Conservation (phyloP, 2,329 filamentous ascomycete genomes). For the Pseudogymnoascus pannorum region DNA sequence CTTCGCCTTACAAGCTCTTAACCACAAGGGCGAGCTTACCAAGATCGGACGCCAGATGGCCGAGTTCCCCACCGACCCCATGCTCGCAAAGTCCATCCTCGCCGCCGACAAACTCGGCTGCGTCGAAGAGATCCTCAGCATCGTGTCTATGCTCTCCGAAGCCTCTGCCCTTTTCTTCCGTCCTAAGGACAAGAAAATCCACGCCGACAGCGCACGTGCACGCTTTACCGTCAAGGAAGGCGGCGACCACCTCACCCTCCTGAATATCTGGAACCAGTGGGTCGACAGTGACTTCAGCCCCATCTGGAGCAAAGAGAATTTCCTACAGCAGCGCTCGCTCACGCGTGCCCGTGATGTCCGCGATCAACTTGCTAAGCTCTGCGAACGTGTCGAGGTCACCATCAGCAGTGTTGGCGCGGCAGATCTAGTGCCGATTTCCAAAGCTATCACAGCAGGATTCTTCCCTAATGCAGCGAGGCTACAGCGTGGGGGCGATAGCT, state of each 20-base stretch:
- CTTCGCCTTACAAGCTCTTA: conserved; percentile 83
- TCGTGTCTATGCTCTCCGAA: conserved; percentile 92
- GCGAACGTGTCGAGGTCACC: conserved; percentile 83
- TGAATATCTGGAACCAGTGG: conserved; percentile 96
- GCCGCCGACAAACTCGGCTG: conserved; percentile 87
- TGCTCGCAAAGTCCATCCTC: conserved; percentile 82
- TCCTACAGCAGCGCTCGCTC: conserved; percentile 83
- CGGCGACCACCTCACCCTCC: conserved; percentile 78
- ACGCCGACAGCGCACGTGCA: conserved; percentile 82
- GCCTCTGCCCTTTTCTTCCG: conserved; percentile 85
- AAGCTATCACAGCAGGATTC: conserved; percentile 84
- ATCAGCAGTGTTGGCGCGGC: conserved; percentile 60
- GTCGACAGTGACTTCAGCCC: conserved; percentile 83
- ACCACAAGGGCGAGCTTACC: conserved; percentile 81
- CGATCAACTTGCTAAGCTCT: conserved; percentile 85
- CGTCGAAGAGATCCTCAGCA: conserved; percentile 83
- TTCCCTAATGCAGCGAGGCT: conserved; percentile 87
- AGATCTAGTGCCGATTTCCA: conserved; percentile 74
- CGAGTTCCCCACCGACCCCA: conserved; percentile 87
- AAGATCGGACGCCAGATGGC: conserved; percentile 91
- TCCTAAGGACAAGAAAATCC: conserved; percentile 94
- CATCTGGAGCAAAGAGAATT: conserved; percentile 88
- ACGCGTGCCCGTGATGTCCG: conserved; percentile 84
- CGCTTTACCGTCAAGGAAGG: conserved; percentile 87
- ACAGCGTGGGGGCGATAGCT: conserved; percentile 76